Base-by-base conservation (phyloP, 1,284 basidiomycete genomes). In the Ustilago bromivora region DNA sequence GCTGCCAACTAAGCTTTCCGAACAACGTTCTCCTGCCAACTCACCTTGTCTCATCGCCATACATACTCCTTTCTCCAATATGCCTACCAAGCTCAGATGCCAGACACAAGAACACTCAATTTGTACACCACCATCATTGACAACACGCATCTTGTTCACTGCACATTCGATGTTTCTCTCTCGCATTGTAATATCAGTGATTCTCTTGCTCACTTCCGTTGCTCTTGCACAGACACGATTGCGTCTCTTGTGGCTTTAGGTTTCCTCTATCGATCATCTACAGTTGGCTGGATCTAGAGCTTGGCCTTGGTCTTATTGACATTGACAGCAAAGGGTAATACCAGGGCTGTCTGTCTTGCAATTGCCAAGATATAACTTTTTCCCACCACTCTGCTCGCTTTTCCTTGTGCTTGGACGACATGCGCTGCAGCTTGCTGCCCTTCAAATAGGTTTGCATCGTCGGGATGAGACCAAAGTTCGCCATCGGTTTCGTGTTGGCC, bases 401-500 rank as follows among this genome's bases (percentile, higher is more conserved):
- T 17, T 31, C 13, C 28, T n/a, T 52, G n/a, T 28, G 23, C 23
- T 17, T 58, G 34, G 51, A 78, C 66, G 19, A 76, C 55, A 28
- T 61, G 49, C 15, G 41, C 11, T 19, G 36, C 2, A 23, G 19
- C 35, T 17, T 40, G 36, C n/a, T 38, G 17, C 10, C 41, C 15
- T 23, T 60, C 28, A 46, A 78, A 71, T 10, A 76, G 56, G 28
- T 61, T 49, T 19, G 53, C 38, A 43, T 79, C 77, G 28, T 72
- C 41, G 0, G 77, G 77, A 23, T 71, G 69, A 32, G 46, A 52
- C 77, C 77, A 79, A 4, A 76, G 61, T 57, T 79, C 62, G 34
- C 66, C 34, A n/a, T 79, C 56, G n/a, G 51, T 31, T 57, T 79
- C 77, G 58, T 79, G 77, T 40, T 79, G 77, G 23, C 77, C 77